Evolutionary conservation across 495 filamentous ascomycete species (phyloP), one percentile per base, ranked within the genome.

Genomic region (Penicillium samsonianum): DNA sequence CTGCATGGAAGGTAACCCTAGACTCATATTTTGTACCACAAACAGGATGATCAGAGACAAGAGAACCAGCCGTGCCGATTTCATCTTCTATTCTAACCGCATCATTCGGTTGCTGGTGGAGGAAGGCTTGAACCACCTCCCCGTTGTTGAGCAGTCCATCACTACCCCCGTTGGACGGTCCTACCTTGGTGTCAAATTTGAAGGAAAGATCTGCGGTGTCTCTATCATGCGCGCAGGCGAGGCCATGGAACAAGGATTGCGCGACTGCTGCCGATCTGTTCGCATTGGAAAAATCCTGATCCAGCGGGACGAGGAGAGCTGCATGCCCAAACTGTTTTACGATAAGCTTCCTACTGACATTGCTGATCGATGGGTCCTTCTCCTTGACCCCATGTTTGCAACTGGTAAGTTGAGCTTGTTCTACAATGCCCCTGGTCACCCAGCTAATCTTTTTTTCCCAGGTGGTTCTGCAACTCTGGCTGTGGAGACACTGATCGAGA

Each of bases 371-470:
- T 98, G 92, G 90, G 92, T 96, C 28, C 80, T 98, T 26, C 79
- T 98, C n/a, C 79, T 98, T 31, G 95, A 98, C 69, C 94, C 95
- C 3, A 98, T 98, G 94, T 92, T 98, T 75, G 94, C 94, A 47
- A 98, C 94, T 61, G 94, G 93, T 92, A 72, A 67, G 81, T 70
- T 26, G 44, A n/a, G 37, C 19, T 44, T 46, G 38, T 45, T 49
- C 38, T 26, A 19, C 25, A 17, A 44, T 33, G 30, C 23, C 40
- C 11, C 38, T 20, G 9, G 9, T 16, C n/a, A 37, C 9, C 19
- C 16, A 42, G 44, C 65, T 67, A 37, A 71, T 26, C 9, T 40
- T 6, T 22, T 57, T 42, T 5, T 22, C 53, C 33, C 61, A 96
- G 92, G 92, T 62, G 94, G 94, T 42, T 97, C 92, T 23, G 94